Base-by-base conservation (phyloP, 805 yeast species). In the Hanseniaspora singularis region DNA sequence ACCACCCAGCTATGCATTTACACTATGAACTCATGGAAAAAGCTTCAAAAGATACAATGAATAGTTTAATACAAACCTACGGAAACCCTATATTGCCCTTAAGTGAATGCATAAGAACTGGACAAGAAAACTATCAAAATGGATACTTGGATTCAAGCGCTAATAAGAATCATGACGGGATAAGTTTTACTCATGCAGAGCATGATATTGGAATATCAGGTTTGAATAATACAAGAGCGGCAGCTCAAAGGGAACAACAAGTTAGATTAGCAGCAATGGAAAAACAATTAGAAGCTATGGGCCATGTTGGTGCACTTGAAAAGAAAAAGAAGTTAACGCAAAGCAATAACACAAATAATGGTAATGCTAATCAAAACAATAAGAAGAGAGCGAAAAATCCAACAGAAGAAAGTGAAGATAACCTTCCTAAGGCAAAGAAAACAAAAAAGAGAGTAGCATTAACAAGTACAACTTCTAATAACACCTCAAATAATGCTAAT, bases 1-100 rank as follows among this genome's bases (percentile, higher is more conserved):
- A 81, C 58, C 96, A 92, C 61, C 95, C 96, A 1, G 96, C 96
- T n/a, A 79, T 86, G 74, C 65, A 62, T 45, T 33, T 63, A 36
- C 66, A 63, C 46, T 57, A 61, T 49, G 65, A 62, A 40, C 51
- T 63, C 33, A 62, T 62, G 66, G 56, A 60, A 23, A 61, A 61
- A 46, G 50, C 50, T 3, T 36, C 38, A 12, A 48, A 38, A 23
- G 47, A 41, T 10, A 42, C 46, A 20, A 53, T 53, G 55, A 37
- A 50, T 49, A 36, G 46, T 12, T 37, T 43, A 27, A 23, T 43
- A 16, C 48, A 43, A n/a, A 43, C 40, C 23, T 43, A 43, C 22
- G 48, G 48, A 9, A 22, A 22, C 15, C 48, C 48, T 7, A 36
- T 43, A 23, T 12, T 43, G 9, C 41, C 48, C 9, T 24, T 43